phyloP scores from a whole-genome alignment of 2,329 filamentous ascomycete genomes.

The Penicillium sp. region DNA sequence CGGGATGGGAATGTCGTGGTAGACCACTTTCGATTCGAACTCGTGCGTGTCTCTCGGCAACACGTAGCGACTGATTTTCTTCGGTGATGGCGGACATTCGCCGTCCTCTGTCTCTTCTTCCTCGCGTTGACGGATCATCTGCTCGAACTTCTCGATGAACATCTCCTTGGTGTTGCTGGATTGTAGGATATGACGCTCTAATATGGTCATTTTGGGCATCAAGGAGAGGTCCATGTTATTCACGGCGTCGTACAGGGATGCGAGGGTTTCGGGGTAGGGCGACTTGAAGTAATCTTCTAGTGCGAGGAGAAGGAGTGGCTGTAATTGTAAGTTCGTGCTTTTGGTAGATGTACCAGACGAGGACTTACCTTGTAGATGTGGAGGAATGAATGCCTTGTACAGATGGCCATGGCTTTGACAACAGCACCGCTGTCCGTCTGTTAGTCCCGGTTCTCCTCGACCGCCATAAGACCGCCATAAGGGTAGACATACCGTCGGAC shows the following conservation, averaged over 20 bases:
- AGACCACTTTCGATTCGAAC: conserved; percentile 91
- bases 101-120: conserved; percentile 47
- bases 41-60: conserved; percentile 94
- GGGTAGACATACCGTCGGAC: conserved; percentile 62
- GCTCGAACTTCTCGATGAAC: conserved; percentile 96
- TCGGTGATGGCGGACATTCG: conserved; percentile 45
- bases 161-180: conserved; percentile 92
- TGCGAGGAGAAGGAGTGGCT: conserved; percentile 85
- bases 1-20: conserved; percentile 94
- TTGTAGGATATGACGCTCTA: conserved; percentile 84
- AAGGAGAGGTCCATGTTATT: conserved; percentile 96
- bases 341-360: background rate
- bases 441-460: conserved; percentile 3
- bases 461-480: background rate
- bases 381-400: conserved; percentile 92
- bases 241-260: conserved; percentile 84
- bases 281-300: conserved; percentile 96
- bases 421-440: conserved; percentile 69
- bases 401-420: conserved; percentile 98
- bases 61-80: conserved; percentile 65
- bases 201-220: conserved; percentile 77
- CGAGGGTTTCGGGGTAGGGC: conserved; percentile 81
- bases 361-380: conserved; percentile 88
- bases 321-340: conserved; percentile 12
- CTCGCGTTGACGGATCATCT: conserved; percentile 82